Conservation (phyloP, 257 asterid species). For the Nicotiana benthamiana region DNA sequence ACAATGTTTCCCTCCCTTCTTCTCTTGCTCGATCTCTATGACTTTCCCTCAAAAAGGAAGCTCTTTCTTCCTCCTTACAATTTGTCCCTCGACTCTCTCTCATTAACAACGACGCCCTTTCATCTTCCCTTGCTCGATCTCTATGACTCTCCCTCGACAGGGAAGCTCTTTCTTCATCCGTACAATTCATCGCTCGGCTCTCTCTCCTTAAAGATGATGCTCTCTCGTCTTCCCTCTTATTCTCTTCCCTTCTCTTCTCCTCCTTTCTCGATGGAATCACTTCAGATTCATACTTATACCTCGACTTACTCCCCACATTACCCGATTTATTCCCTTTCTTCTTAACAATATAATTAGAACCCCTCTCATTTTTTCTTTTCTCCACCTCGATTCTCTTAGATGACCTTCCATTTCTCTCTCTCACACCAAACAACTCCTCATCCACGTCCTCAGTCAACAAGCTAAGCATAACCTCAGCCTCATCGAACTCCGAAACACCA, state of each 20-base stretch:
- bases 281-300: constrained; percentile 25
- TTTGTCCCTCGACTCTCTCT: constrained; percentile 16
- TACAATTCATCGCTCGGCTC: constrained; percentile 6
- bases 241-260: constrained; percentile 33
- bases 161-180: not conserved
- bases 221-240: constrained; percentile 15
- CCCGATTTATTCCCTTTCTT: constrained; percentile 35
- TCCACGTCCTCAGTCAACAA: constrained; percentile 56
- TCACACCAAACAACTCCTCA: constrained; percentile 38
- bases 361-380: constrained; percentile 26
- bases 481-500: constrained; percentile 34
- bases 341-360: constrained; percentile 20
- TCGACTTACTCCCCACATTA: constrained; percentile 22
- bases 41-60: not conserved
- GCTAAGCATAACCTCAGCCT: constrained; percentile 75
- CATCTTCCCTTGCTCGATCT: constrained; percentile 10
- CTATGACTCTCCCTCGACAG: constrained; percentile 3
- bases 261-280: constrained; percentile 23
- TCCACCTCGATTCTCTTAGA: constrained; percentile 33
- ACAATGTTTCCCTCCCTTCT: constrained; percentile 16
- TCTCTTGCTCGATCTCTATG: not conserved
- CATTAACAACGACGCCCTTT: constrained; percentile 11
- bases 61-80: not conserved
- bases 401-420: constrained; percentile 29
- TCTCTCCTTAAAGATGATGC: not conserved